Evolutionary conservation across 129 eudicot species (phyloP), one percentile per base, ranked within the genome.

Genomic region (Tagetes erecta): DNA sequence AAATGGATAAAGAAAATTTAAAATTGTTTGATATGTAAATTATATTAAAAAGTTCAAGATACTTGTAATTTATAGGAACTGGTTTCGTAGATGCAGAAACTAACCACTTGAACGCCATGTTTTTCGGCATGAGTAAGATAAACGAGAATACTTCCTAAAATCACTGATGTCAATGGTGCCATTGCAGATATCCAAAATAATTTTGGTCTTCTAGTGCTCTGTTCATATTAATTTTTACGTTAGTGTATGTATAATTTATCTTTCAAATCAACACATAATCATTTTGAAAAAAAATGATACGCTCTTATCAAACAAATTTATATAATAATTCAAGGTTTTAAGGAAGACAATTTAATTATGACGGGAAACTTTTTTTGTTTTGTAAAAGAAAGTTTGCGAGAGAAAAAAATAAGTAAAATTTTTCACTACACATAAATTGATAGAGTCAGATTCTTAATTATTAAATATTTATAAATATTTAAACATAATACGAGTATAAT

Each of bases 41-140:
- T 57, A 30, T 20, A 55, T 10, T 10, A 55, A 55, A 55, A 55
- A 14, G 14, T 9, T 49, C 2, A 20, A 1, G 60, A 55, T 55
- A 55, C n/a, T 51, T 51, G n/a, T 51, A 5, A 14, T 13, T 12
- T 20, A 1, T 11, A 1, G 8, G 1, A n/a, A 36, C 0, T 12
- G 9, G 4, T 14, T 49, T 49, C 4, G 5, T 2, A 4, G 27
- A 33, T 27, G 20, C 12, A 37, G 6, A 73, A 68, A 60, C 91
- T 83, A 65, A 95, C 99, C 96, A 91, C 96, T 88, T 88, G 97
- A 67, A 95, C 88, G 0, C 99, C 99, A 39, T 95, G 97, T 42
- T 81, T 91, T 36, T 95, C 99, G 42, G 99, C 99, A 53, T 91
- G 94, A 63, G 99, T 91, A 56, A 95, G 68, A 71, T 88, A 95